Percentiles rank a stretch among this genome's conserved stretches.
These are phyloP conservation scores for Parietaria judaica DNA, from an alignment of 306 rosid genomes.

Conservation along the genomic window DNA sequence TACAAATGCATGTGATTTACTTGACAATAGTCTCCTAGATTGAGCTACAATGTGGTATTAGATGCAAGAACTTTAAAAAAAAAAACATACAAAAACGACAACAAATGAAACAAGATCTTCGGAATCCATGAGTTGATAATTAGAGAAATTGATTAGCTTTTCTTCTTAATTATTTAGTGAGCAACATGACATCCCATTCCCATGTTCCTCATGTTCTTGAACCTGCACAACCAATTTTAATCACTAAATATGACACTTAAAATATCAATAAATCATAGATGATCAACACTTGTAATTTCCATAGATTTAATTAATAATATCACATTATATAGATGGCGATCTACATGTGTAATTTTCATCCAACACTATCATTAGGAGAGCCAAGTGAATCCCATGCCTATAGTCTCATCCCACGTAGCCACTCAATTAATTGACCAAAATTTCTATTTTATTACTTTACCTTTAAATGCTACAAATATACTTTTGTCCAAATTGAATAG, in stretches of 20 bases:
- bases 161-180: no score
- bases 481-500: no score
- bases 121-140: no score
- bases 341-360: background rate
- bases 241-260: background rate
- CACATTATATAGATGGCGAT: background rate
- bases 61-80: no score
- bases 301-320: background rate
- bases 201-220: background rate
- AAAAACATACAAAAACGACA: no score
- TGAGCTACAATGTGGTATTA: no score
- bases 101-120: no score
- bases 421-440: background rate
- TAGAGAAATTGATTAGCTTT: no score
- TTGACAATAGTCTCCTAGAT: background rate
- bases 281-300: background rate
- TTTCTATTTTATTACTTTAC: background rate
- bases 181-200: no score
- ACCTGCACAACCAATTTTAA: background rate
- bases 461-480: background rate
- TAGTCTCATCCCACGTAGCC: slow-evolving; percentile 9
- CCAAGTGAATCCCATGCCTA: slow-evolving; percentile 8
- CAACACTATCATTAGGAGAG: background rate
- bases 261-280: background rate
- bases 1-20: no score